Conservation (phyloP, 2,329 filamentous ascomycete genomes). For the Tolypocladium cylindrosporum region DNA sequence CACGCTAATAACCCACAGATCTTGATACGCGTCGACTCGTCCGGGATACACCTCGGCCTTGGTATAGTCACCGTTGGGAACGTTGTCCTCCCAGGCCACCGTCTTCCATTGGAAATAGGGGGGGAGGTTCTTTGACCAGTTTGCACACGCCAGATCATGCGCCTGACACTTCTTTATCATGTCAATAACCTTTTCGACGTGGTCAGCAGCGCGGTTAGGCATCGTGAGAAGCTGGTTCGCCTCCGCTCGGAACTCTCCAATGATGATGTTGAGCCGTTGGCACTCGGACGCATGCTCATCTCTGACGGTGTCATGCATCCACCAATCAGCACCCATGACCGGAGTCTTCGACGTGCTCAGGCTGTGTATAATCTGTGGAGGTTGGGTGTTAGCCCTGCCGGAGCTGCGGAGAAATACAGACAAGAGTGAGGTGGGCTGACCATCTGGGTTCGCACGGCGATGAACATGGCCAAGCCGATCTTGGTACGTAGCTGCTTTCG, state of each 20-base stretch:
- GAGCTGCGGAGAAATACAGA: neutral
- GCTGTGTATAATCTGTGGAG: constrained; percentile 42
- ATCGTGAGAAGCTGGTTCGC: constrained; percentile 38
- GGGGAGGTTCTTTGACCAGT: constrained; percentile 41
- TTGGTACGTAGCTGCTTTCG: constrained; percentile 43
- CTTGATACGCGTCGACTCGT: constrained; percentile 47
- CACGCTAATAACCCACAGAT: constrained; percentile 47
- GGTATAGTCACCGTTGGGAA: constrained; percentile 40
- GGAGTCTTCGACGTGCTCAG: constrained; percentile 42
- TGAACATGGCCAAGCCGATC: constrained; percentile 44
- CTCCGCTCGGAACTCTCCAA: constrained; percentile 45
- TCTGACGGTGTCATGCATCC: constrained; percentile 42
- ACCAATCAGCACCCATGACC: constrained; percentile 47
- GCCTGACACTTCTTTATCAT: constrained; percentile 41
- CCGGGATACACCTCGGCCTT: constrained; percentile 50
- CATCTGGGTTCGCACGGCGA: constrained; percentile 51
- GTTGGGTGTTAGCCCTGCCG: constrained; percentile 2
- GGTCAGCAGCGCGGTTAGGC: constrained; percentile 35
- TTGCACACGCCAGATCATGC: constrained; percentile 40
- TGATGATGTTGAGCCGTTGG: constrained; percentile 42
- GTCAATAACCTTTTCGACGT: constrained; percentile 38
- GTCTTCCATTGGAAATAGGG: constrained; percentile 40
- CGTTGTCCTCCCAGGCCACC: constrained; percentile 46
- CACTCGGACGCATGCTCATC: constrained; percentile 37
- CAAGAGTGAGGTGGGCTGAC: constrained; percentile 20